Percentiles rank a stretch among this genome's conserved stretches.
These are phyloP conservation scores for Gossypium gossypioides DNA, from an alignment of 441 rosid species.

Conservation along the genomic window DNA sequence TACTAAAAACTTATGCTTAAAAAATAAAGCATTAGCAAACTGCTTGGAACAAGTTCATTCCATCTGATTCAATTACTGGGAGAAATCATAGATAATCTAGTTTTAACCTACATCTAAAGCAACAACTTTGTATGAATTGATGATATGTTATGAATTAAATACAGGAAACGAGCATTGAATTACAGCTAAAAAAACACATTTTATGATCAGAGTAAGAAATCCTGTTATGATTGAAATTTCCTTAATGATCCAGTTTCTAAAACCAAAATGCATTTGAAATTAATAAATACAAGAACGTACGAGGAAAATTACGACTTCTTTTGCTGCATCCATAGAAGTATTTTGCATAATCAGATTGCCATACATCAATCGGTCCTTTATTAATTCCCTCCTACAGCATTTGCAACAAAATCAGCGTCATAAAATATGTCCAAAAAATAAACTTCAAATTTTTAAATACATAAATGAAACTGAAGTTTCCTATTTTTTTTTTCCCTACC, in stretches of 20 bases:
- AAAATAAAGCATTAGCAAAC: background rate
- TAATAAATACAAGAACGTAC: constrained; percentile 31
- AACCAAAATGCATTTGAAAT: background rate
- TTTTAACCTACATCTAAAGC: background rate
- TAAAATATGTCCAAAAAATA: too few relatives aligned
- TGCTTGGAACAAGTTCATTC: background rate
- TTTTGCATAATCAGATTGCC: constrained; percentile 69
- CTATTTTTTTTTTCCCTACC: constrained; percentile 25
- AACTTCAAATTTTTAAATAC: background rate
- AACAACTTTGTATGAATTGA: background rate
- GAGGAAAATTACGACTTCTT: constrained; percentile 52
- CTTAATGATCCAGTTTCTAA: background rate
- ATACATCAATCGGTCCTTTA: constrained; percentile 59
- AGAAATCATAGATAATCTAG: constrained; percentile 1
- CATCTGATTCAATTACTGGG: background rate
- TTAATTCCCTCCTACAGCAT: constrained; percentile 41
- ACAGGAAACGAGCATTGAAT: background rate
- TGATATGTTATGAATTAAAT: background rate
- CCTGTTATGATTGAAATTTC: background rate
- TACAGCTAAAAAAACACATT: too few relatives aligned
- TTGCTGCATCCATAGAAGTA: constrained; percentile 73
- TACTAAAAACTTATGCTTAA: background rate
- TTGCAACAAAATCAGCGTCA: background rate
- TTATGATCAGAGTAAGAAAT: background rate
- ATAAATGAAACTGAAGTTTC: background rate